A percentile compares a stretch with the other conserved stretches of the same genome.
These are phyloP conservation scores for Penicillium robsamsonii DNA, from an alignment of 495 filamentous ascomycete species.

Conservation along the genomic window DNA sequence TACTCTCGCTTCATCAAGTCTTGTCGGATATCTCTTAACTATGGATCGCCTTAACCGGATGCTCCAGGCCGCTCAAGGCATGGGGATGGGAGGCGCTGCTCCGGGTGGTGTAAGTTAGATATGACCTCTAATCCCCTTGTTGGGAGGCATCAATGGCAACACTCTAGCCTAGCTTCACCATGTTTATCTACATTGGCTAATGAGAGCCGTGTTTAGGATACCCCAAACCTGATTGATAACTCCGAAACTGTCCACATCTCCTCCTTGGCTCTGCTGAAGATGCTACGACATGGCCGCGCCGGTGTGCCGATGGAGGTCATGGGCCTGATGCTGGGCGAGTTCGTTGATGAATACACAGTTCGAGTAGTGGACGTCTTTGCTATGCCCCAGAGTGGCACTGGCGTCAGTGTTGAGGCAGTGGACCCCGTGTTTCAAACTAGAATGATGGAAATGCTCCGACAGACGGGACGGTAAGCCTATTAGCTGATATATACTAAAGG, in stretches of 20 bases:
- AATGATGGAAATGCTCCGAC: conserved; percentile 99
- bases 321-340: conserved; percentile 98
- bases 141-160: not conserved
- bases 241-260: conserved; percentile 99
- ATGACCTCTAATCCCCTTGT: not conserved
- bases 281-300: conserved; percentile 94
- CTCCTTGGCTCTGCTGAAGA: conserved; percentile 94
- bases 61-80: conserved; percentile 74
- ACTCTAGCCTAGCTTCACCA: conserved; percentile 1
- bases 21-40: conserved; percentile 21
- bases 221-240: conserved; percentile 88
- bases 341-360: conserved; percentile 98
- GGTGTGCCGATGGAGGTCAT: conserved; percentile 99
- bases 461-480: conserved; percentile 80
- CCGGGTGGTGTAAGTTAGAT: conserved; percentile 70
- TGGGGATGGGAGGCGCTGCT: conserved; percentile 66
- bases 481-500: not conserved
- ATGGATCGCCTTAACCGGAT: conserved; percentile 90
- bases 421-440: conserved; percentile 98
- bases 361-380: conserved; percentile 97
- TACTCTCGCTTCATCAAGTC: conserved; percentile 20
- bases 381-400: conserved; percentile 99
- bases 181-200: conserved; percentile 15
- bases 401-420: conserved; percentile 96
- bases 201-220: conserved; percentile 57